Evolutionary conservation across 305 asterid genomes (phyloP).

Genomic region (Withania somnifera): DNA sequence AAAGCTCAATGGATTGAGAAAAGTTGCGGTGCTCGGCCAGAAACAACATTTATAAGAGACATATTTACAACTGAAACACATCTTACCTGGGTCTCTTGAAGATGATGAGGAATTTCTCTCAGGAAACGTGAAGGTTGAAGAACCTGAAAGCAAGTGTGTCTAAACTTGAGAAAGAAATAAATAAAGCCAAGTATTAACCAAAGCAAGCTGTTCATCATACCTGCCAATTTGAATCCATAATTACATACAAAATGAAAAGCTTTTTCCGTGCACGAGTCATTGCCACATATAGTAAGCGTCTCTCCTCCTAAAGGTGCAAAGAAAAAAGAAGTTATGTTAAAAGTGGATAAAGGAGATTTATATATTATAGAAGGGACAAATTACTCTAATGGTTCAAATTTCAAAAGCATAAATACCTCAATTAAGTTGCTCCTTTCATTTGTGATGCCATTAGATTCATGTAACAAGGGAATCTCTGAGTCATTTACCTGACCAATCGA

Average conservation of each 20-base stretch:
- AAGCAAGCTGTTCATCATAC: constrained; percentile 30
- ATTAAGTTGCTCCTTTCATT: constrained; percentile 48
- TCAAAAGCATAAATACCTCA: constrained; percentile 48
- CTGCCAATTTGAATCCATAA: constrained; percentile 94
- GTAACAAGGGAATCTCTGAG: constrained; percentile 85
- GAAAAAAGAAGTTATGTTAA: neutral
- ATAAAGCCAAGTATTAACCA: neutral
- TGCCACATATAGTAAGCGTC: constrained; percentile 92
- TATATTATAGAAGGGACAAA: neutral
- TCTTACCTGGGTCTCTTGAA: constrained; percentile 57
- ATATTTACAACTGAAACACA: neutral
- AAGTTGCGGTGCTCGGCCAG: neutral
- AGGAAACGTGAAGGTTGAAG: constrained; percentile 94
- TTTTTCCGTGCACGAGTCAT: constrained; percentile 94
- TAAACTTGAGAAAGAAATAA: constrained; percentile 15
- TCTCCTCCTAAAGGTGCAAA: constrained; percentile 55
- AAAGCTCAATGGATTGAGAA: neutral
- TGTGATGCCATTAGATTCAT: constrained; percentile 61
- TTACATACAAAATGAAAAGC: constrained; percentile 62
- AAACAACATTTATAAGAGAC: neutral
- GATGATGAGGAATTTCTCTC: constrained; percentile 79
- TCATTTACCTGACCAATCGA: constrained; percentile 67
- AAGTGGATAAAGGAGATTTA: neutral
- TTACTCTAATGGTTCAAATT: neutral
- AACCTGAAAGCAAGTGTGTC: constrained; percentile 42